phyloP scores from a whole-genome alignment of 768 basidiomycete species.

The Chlorophyllum brunneum region DNA sequence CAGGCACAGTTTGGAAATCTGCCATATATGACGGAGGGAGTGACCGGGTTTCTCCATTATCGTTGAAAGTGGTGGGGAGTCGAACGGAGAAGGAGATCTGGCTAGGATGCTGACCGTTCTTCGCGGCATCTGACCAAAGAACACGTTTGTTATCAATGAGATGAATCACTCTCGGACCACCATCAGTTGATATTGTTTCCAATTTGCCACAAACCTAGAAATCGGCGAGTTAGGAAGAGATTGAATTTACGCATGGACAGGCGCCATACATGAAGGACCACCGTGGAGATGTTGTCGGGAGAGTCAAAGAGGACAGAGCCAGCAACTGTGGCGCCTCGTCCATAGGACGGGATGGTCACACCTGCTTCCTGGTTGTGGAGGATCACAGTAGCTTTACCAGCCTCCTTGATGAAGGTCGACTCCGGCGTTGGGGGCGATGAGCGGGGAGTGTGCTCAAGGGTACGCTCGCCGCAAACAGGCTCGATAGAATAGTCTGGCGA shows the following conservation, averaged over 20 bases:
- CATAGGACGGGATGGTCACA: constrained; percentile 37
- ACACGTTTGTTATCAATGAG: constrained; percentile 28
- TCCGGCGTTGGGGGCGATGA: constrained; percentile 25
- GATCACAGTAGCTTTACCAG: constrained; percentile 36
- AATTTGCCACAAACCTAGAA: constrained; percentile 40
- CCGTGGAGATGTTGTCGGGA: constrained; percentile 32
- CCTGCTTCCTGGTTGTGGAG: constrained; percentile 44
- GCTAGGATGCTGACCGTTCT: constrained; percentile 19
- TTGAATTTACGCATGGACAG: background rate
- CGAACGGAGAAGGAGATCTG: constrained; percentile 39
- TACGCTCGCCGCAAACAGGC: constrained; percentile 47
- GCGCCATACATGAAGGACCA: constrained; percentile 41
- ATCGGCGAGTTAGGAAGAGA: constrained; percentile 3
- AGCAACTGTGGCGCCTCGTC: constrained; percentile 34
- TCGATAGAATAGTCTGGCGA: constrained; percentile 57
- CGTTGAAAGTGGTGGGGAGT: constrained; percentile 44
- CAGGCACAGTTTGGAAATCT: constrained; percentile 28
- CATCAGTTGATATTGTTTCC: constrained; percentile 33
- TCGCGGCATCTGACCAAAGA: constrained; percentile 30
- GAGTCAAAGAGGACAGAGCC: constrained; percentile 43
- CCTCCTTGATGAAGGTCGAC: constrained; percentile 36
- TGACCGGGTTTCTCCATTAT: constrained; percentile 26
- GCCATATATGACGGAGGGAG: constrained; percentile 49
- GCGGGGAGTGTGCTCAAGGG: constrained; percentile 46
- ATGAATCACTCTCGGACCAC: constrained; percentile 29